These are phyloP conservation scores for Cladosporium cucumerinum DNA, from an alignment of 2,329 filamentous ascomycete genomes.

Conservation along the genomic window DNA sequence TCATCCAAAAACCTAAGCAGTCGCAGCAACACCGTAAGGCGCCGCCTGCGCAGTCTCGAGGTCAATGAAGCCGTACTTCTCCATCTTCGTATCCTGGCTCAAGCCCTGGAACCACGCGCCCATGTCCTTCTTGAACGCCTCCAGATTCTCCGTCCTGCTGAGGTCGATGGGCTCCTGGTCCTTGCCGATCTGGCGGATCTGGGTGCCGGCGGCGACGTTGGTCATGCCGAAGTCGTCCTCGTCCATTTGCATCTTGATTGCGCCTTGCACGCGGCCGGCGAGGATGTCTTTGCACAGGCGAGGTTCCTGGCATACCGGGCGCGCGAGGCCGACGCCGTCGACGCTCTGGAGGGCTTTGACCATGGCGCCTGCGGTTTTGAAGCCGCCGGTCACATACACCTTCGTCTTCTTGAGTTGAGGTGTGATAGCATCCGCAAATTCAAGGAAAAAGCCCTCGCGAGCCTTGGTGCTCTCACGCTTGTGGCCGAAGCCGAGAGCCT, in stretches of 20 bases:
- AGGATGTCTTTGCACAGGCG: constrained; percentile 46
- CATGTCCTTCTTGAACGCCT: constrained; percentile 50
- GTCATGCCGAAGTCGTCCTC: constrained; percentile 53
- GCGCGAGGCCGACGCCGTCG: constrained; percentile 59
- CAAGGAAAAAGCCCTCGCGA: constrained; percentile 53
- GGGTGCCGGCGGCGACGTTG: constrained; percentile 47
- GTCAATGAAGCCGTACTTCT: constrained; percentile 39
- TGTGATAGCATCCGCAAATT: constrained; percentile 55
- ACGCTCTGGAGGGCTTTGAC: constrained; percentile 55
- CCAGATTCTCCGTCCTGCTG: constrained; percentile 45
- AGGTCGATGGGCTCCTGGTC: constrained; percentile 54
- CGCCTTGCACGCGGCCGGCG: constrained; percentile 45
- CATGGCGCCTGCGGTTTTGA: constrained; percentile 57
- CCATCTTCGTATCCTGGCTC: constrained; percentile 5
- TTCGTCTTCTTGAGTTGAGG: constrained; percentile 51
- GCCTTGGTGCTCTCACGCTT: constrained; percentile 54
- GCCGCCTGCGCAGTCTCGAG: constrained; percentile 36
- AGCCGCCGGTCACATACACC: constrained; percentile 58
- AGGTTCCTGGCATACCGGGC: constrained; percentile 53
- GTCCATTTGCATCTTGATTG: constrained; percentile 48
- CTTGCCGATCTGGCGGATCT: constrained; percentile 53
- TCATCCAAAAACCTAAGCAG: constrained; percentile 6
- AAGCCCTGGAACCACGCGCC: constrained; percentile 35
- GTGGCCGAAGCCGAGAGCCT: constrained; percentile 51
- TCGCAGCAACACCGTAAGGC: constrained; percentile 36